Evolutionary conservation across 768 basidiomycete genomes (phyloP).

Genomic region (Amanita pallidorosea): DNA sequence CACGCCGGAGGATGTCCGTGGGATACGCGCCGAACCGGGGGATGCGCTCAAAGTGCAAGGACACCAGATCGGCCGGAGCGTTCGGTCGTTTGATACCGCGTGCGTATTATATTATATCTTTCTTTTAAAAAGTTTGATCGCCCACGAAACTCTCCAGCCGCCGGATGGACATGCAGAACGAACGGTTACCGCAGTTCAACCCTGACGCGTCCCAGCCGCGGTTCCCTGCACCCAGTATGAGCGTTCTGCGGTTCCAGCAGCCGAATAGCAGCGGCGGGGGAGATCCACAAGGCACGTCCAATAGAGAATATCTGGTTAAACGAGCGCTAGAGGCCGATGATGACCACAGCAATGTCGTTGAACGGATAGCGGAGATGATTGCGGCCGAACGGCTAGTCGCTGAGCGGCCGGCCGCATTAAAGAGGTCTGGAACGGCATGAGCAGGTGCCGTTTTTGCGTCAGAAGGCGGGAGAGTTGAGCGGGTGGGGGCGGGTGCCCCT

Average conservation of each 20-base stretch:
- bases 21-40: conserved; percentile 20
- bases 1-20: conserved; percentile 15
- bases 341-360: conserved; percentile 33
- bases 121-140: background rate
- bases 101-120: conserved; percentile 22
- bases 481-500: background rate
- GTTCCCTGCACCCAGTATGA: conserved; percentile 56
- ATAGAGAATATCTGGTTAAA: conserved; percentile 60
- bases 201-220: conserved; percentile 20
- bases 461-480: background rate
- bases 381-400: conserved; percentile 37
- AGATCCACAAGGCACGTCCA: conserved; percentile 14
- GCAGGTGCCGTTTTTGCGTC: background rate
- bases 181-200: conserved; percentile 56
- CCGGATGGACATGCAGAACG: conserved; percentile 62
- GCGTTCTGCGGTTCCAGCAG: conserved; percentile 1
- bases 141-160: conserved; percentile 30
- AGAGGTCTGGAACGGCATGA: conserved; percentile 52
- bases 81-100: conserved; percentile 72
- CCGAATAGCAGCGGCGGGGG: background rate
- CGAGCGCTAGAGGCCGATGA: conserved; percentile 51
- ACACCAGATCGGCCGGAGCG: conserved; percentile 44
- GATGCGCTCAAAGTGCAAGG: conserved; percentile 58
- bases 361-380: conserved; percentile 52
- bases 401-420: conserved; percentile 41